Conservation (phyloP, 2,329 filamentous ascomycete genomes). For the Metarhizium brunneum region DNA sequence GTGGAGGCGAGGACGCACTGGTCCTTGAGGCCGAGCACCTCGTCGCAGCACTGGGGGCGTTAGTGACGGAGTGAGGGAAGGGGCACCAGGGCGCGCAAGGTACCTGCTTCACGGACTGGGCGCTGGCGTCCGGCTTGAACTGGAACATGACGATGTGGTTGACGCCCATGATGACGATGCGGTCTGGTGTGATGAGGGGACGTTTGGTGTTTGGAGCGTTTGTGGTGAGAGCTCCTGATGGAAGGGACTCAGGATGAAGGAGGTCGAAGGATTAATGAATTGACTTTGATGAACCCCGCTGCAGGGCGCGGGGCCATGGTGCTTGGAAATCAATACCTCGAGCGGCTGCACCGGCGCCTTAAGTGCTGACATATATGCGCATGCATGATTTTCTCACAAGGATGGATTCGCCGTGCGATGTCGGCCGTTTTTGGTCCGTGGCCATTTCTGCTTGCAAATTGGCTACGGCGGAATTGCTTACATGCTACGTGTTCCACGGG, state of each 20-base stretch:
- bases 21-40: constrained; percentile 40
- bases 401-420: too few species aligned
- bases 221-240: too few species aligned
- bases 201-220: too few species aligned
- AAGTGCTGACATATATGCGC: too few species aligned
- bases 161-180: not conserved
- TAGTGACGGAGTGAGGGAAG: not conserved
- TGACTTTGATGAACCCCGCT: constrained; percentile 40
- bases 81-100: not conserved
- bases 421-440: too few species aligned
- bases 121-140: constrained; percentile 3
- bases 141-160: constrained; percentile 5
- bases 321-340: too few species aligned
- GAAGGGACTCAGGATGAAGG: not conserved
- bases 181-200: not conserved
- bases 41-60: constrained; percentile 18
- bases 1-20: constrained; percentile 53
- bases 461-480: too few species aligned
- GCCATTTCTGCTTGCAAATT: too few species aligned
- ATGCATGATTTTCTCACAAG: too few species aligned
- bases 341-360: too few species aligned
- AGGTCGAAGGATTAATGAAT: constrained; percentile 22
- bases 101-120: constrained; percentile 5
- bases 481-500: too few species aligned
- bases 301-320: constrained; percentile 36